These are phyloP conservation scores for Mycosphaerella sp. DNA, from an alignment of 2,329 filamentous ascomycete genomes.

Conservation along the genomic window DNA sequence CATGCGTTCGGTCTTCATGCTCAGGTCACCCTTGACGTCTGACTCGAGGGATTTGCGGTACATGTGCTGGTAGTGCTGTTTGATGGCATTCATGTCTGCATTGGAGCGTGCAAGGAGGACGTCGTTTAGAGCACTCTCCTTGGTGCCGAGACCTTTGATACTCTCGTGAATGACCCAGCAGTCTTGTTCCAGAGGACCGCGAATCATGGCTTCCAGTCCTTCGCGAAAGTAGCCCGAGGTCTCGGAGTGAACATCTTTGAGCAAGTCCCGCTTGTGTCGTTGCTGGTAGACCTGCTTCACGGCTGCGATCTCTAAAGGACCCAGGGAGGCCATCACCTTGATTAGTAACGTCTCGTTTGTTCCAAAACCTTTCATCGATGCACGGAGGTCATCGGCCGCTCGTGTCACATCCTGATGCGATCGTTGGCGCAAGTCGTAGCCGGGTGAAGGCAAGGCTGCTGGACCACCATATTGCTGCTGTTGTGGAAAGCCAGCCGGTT, in stretches of 20 bases:
- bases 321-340: constrained; percentile 60
- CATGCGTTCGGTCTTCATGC: constrained; percentile 76
- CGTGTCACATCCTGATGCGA: constrained; percentile 59
- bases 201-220: constrained; percentile 66
- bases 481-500: constrained; percentile 13
- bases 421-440: constrained; percentile 66
- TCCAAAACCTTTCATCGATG: constrained; percentile 89
- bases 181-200: constrained; percentile 74
- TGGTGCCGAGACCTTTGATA: constrained; percentile 75
- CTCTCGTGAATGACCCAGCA: constrained; percentile 63
- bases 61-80: constrained; percentile 63
- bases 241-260: constrained; percentile 71
- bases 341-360: constrained; percentile 79
- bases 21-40: constrained; percentile 71
- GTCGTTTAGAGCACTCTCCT: constrained; percentile 79
- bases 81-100: constrained; percentile 82
- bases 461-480: constrained; percentile 31
- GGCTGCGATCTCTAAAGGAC: constrained; percentile 68
- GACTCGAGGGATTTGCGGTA: constrained; percentile 62
- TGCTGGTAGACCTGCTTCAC: constrained; percentile 62
- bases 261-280: constrained; percentile 59
- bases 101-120: constrained; percentile 76
- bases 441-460: constrained; percentile 61
- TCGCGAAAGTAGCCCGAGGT: constrained; percentile 65
- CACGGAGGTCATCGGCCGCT: constrained; percentile 65